phyloP scores from a whole-genome alignment of 2,329 filamentous ascomycete genomes.

The Colletotrichum zoysiae region DNA sequence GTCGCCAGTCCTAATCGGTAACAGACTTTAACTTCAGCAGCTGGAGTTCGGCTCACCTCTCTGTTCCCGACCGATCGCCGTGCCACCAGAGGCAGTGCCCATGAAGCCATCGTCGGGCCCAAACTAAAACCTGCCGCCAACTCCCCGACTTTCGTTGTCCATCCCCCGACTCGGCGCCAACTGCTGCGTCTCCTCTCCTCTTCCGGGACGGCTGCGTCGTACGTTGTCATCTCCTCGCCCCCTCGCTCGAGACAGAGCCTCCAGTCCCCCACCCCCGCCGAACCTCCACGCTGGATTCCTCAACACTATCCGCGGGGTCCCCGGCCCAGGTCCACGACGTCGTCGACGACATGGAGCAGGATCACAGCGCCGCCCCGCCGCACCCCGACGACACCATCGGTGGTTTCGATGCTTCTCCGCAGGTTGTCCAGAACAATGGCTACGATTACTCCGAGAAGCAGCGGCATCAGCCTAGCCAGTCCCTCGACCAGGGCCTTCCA shows the following conservation, averaged over 20 bases:
- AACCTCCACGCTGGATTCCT: slow-evolving; percentile 64
- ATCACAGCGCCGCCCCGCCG: slow-evolving; percentile 53
- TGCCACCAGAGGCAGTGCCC: slow-evolving; percentile 28
- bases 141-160: slow-evolving; percentile 22
- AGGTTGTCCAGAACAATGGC: slow-evolving; percentile 53
- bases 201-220: slow-evolving; percentile 14
- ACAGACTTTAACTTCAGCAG: slow-evolving; percentile 15
- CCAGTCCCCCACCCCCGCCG: slow-evolving; percentile 32
- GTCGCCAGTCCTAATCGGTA: slow-evolving; percentile 26
- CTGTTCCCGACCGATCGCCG: slow-evolving; percentile 23
- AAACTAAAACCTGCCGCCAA: slow-evolving; percentile 40
- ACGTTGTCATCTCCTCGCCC: slow-evolving; percentile 36
- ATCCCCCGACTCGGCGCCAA: slow-evolving; percentile 12
- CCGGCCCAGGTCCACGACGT: slow-evolving; percentile 66
- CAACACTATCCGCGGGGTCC: slow-evolving; percentile 62
- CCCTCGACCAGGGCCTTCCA: slow-evolving; percentile 62
- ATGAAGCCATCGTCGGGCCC: slow-evolving; percentile 40
- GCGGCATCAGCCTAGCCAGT: slow-evolving; percentile 59
- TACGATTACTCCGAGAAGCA: slow-evolving; percentile 49
- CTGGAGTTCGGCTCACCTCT: slow-evolving; percentile 23
- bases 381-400: slow-evolving; percentile 63
- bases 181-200: slow-evolving; percentile 24
- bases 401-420: slow-evolving; percentile 62
- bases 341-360: slow-evolving; percentile 65
- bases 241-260: slow-evolving; percentile 43